These are phyloP conservation scores for Acer yangbiense DNA, from an alignment of 345 rosid genomes.

Conservation along the genomic window DNA sequence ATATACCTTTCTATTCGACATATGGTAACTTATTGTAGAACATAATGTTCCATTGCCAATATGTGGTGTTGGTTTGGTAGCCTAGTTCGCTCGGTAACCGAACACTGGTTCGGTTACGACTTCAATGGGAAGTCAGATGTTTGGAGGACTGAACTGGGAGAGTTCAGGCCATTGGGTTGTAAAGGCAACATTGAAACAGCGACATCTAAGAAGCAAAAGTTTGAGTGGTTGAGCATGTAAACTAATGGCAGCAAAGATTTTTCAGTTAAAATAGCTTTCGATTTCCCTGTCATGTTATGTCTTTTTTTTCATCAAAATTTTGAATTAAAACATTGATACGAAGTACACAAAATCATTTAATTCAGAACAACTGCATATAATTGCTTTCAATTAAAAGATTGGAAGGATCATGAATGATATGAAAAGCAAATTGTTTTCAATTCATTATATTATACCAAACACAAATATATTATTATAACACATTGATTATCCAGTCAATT, in stretches of 20 bases:
- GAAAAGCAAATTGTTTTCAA: neutral
- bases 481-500: neutral
- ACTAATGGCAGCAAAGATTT: no score
- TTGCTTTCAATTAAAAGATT: neutral
- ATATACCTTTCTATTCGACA: neutral
- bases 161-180: neutral
- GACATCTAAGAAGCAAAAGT: neutral
- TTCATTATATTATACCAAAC: neutral
- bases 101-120: neutral
- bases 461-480: neutral
- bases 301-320: no score
- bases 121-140: no score
- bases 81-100: neutral
- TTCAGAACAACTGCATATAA: no score
- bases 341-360: no score
- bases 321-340: no score
- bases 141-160: no score
- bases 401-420: neutral
- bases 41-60: neutral
- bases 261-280: no score
- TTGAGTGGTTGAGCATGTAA: no score
- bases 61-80: neutral
- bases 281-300: no score
- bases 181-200: neutral
- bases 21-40: neutral